Percentiles rank a stretch among this genome's conserved stretches.
Conservation (phyloP, 495 filamentous ascomycete species). For the Friedmanniomyces simplex region DNA sequence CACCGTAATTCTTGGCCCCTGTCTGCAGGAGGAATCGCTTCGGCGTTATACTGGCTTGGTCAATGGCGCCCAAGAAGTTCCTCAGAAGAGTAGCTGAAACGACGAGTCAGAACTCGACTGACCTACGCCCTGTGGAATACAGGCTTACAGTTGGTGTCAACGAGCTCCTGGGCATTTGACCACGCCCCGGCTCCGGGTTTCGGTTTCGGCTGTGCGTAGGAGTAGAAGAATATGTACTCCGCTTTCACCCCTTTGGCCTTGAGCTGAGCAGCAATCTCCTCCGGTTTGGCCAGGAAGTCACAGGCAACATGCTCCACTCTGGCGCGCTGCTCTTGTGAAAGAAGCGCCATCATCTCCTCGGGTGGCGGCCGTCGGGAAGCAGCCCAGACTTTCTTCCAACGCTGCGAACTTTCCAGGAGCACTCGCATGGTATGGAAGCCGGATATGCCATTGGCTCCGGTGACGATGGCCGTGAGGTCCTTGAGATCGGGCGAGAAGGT, state of each 20-base stretch:
- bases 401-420: constrained; percentile 33
- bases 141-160: constrained; percentile 18
- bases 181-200: constrained; percentile 35
- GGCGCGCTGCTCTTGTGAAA: constrained; percentile 23
- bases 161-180: constrained; percentile 39
- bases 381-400: constrained; percentile 44
- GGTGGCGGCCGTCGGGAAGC: constrained; percentile 36
- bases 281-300: constrained; percentile 36
- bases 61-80: constrained; percentile 40
- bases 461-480: constrained; percentile 41
- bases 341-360: constrained; percentile 16
- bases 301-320: constrained; percentile 37
- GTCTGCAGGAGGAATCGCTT: constrained; percentile 41
- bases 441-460: constrained; percentile 44
- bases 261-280: constrained; percentile 32
- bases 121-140: not conserved
- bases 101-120: not conserved
- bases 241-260: constrained; percentile 28
- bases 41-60: constrained; percentile 32
- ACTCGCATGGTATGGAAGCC: constrained; percentile 41
- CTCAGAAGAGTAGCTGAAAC: constrained; percentile 25
- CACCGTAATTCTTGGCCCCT: constrained; percentile 18
- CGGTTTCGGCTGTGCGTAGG: constrained; percentile 40
- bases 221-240: constrained; percentile 46
- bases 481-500: constrained; percentile 31